Conservation (phyloP, 495 filamentous ascomycete species). For the Penicillium steckii region DNA sequence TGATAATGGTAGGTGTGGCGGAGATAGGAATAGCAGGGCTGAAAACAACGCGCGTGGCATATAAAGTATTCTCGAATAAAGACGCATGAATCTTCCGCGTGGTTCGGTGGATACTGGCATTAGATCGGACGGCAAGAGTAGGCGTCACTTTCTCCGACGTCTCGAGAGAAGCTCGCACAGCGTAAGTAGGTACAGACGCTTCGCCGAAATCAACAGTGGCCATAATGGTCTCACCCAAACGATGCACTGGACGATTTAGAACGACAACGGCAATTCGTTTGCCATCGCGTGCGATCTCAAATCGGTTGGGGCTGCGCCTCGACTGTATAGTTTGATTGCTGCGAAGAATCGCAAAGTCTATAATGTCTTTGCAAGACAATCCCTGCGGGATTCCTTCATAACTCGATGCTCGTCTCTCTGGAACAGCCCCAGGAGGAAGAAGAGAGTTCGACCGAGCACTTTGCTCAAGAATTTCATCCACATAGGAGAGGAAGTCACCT, state of each 20-base stretch:
- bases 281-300: slow-evolving; percentile 90
- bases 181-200: slow-evolving; percentile 74
- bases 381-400: slow-evolving; percentile 37
- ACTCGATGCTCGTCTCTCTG: slow-evolving; percentile 47
- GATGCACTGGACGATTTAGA: slow-evolving; percentile 85
- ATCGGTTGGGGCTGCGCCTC: slow-evolving; percentile 75
- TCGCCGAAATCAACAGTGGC: slow-evolving; percentile 77
- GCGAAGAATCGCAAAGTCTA: slow-evolving; percentile 84
- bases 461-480: slow-evolving; percentile 73
- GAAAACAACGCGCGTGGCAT: slow-evolving; percentile 74
- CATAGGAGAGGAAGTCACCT: slow-evolving; percentile 70
- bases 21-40: slow-evolving; percentile 73
- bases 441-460: slow-evolving; percentile 50
- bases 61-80: slow-evolving; percentile 76
- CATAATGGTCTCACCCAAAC: slow-evolving; percentile 82
- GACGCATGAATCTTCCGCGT: slow-evolving; percentile 77
- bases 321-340: slow-evolving; percentile 63
- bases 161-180: slow-evolving; percentile 73
- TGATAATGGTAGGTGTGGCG: slow-evolving; percentile 86
- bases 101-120: slow-evolving; percentile 77
- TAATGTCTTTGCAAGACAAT: slow-evolving; percentile 73
- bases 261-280: slow-evolving; percentile 82
- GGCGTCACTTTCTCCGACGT: slow-evolving; percentile 76
- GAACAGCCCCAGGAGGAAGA: slow-evolving; percentile 68
- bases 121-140: slow-evolving; percentile 77